Evolutionary conservation across 1,284 basidiomycete species (phyloP).

Genomic region (Cutaneotrichosporon daszewskae): DNA sequence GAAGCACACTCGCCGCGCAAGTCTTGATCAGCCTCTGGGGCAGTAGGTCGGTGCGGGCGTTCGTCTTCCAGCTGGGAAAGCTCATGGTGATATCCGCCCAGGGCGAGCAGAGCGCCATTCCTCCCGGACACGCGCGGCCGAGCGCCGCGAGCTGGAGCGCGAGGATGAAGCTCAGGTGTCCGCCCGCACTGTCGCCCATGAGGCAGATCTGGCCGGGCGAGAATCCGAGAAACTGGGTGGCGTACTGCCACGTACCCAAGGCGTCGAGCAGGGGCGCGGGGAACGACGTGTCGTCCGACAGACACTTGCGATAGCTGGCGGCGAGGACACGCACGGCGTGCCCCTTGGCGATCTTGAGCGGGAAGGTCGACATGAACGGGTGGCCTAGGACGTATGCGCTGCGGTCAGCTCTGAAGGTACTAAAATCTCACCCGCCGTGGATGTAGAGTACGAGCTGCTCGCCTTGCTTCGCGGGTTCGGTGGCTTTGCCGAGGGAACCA

Average conservation of each 20-base stretch:
- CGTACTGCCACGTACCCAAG: conserved; percentile 13
- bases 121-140: neutral
- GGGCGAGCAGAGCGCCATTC: conserved; percentile 8
- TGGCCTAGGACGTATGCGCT: conserved; percentile 14
- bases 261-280: conserved; percentile 17
- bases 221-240: conserved; percentile 7
- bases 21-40: neutral
- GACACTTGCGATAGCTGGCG: conserved; percentile 15
- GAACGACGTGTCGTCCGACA: conserved; percentile 3
- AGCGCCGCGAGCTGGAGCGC: conserved; percentile 5
- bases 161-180: conserved; percentile 8
- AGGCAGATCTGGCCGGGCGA: conserved; percentile 9
- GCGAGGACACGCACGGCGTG: conserved; percentile 11
- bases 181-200: conserved; percentile 13
- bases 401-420: too few relatives aligned
- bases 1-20: neutral
- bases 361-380: conserved; percentile 9
- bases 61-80: neutral
- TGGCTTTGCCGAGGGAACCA: conserved; percentile 1
- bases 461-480: conserved; percentile 7
- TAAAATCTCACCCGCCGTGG: conserved; percentile 15
- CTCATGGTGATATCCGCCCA: conserved; percentile 7
- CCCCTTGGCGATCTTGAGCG: conserved; percentile 5
- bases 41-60: neutral
- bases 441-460: conserved; percentile 29